Evolutionary conservation across 306 rosid genomes (phyloP), one percentile per base, ranked within the genome.

Genomic region (Benincasa hispida): DNA sequence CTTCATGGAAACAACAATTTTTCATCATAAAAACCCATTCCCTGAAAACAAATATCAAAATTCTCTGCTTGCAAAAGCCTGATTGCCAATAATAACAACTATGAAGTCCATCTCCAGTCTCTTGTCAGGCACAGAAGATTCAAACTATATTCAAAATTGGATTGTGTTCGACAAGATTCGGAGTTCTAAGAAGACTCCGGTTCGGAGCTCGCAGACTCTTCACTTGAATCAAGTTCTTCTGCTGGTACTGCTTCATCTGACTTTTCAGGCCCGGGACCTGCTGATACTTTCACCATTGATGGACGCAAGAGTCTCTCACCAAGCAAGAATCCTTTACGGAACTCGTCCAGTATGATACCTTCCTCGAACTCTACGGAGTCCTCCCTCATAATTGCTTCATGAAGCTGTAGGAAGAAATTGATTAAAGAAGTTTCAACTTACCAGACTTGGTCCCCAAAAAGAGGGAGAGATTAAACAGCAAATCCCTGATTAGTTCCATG

Each of bases 361-460:
- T 93, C 98, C 82, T 88, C 96, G 55, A 77, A 87, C 77, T 93
- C 92, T 4, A 74, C 4, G 35, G 98, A 93, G 53, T 93, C 98
- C 81, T 88, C 98, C 3, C 94, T 91, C 98, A 93, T 91, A 65
- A 93, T 91, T 83, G 98, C 98, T 83, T 93, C 98, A 22, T 93
- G 98, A 74, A 93, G 89, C 98, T 93, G 70, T 59, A 76, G 42
- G 27, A 76, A 76, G 68, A 76, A 41, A 70, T 74, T 15, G 55
- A 57, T 76, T 55, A 22, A 34, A 76, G 0, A 35, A 41, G 35
- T 24, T 70, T 27, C 17, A 47, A 70, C 39, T 70, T 45, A 67
- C 74, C 50, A 37, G 37, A 37, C 50, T 37, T 37, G 51, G 45
- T 53, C 47, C 45, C 59, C 27, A 48, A 32, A 30, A 11, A 10